Conservation (phyloP, 2,329 filamentous ascomycete genomes). For the Cryphonectria japonica region DNA sequence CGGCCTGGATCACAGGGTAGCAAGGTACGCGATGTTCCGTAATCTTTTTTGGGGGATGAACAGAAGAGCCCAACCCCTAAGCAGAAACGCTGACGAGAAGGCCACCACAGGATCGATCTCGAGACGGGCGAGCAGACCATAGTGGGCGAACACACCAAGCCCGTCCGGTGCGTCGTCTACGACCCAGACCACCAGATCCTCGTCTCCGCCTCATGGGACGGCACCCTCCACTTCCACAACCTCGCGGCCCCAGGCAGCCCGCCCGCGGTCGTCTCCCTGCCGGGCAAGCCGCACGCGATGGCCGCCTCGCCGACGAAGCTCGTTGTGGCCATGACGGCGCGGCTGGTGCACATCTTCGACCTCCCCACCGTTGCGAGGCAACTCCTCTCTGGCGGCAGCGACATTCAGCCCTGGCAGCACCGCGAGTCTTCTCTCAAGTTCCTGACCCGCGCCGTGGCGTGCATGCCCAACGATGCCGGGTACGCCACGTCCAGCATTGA, state of each 20-base stretch:
- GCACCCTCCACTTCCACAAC: constrained; percentile 83
- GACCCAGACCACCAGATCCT: constrained; percentile 76
- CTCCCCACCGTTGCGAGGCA: constrained; percentile 67
- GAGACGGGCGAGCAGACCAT: constrained; percentile 72
- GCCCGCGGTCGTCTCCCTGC: constrained; percentile 71
- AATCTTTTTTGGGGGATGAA: not conserved
- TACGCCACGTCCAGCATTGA: constrained; percentile 94
- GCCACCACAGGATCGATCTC: constrained; percentile 63
- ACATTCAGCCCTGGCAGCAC: constrained; percentile 83
- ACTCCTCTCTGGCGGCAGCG: constrained; percentile 53
- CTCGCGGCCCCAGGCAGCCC: constrained; percentile 54
- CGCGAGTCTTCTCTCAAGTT: constrained; percentile 95
- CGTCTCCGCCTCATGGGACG: constrained; percentile 92
- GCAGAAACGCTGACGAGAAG: constrained; percentile 5
- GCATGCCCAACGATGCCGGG: constrained; percentile 95
- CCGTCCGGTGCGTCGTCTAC: constrained; percentile 84
- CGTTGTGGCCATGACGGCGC: constrained; percentile 93
- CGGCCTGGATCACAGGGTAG: constrained; percentile 85
- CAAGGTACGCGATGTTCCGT: constrained; percentile 56
- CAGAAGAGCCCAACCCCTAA: not conserved
- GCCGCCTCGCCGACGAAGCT: constrained; percentile 78
- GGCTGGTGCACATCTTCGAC: constrained; percentile 94
- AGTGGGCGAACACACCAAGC: constrained; percentile 76
- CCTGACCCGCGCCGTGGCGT: constrained; percentile 88
- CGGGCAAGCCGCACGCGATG: constrained; percentile 87